These are phyloP conservation scores for Xylariaceae sp. DNA, from an alignment of 2,329 filamentous ascomycete species.

Conservation along the genomic window DNA sequence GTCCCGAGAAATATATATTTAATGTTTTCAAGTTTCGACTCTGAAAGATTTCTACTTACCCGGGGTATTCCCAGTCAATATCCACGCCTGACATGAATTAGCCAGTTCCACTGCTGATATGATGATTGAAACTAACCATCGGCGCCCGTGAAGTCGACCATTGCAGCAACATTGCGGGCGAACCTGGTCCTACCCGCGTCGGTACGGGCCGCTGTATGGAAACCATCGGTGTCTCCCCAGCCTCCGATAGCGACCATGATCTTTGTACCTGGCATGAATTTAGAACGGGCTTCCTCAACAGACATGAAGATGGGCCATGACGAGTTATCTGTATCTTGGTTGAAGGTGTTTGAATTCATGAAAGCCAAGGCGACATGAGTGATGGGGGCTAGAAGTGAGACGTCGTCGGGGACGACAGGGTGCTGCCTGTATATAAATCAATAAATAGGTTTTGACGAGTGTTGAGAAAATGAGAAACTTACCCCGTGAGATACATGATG, in stretches of 20 bases:
- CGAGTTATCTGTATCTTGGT: slow-evolving; percentile 36
- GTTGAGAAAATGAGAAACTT: neutral
- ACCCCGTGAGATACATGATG: slow-evolving; percentile 34
- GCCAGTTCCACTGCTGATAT: neutral
- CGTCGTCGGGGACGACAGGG: slow-evolving; percentile 27
- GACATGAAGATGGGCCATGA: slow-evolving; percentile 50
- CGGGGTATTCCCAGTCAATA: slow-evolving; percentile 59
- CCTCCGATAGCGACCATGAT: slow-evolving; percentile 61
- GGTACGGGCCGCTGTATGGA: slow-evolving; percentile 45
- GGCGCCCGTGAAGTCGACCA: slow-evolving; percentile 50
- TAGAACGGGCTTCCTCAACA: slow-evolving; percentile 44
- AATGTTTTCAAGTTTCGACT: neutral
- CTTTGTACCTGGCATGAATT: slow-evolving; percentile 50
- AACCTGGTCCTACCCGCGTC: slow-evolving; percentile 45
- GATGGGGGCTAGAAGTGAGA: slow-evolving; percentile 38
- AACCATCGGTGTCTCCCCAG: slow-evolving; percentile 58
- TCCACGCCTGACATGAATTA: slow-evolving; percentile 39
- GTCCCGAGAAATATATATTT: neutral
- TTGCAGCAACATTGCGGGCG: slow-evolving; percentile 52
- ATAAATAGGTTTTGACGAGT: neutral
- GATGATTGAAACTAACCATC: slow-evolving; percentile 49
- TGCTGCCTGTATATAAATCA: slow-evolving; percentile 25
- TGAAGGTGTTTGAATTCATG: slow-evolving; percentile 47
- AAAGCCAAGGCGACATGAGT: slow-evolving; percentile 54
- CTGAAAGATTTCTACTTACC: slow-evolving; percentile 15